Percentiles rank a stretch among this genome's conserved stretches.
These are phyloP conservation scores for Thalassiosira mediterranea DNA, from an alignment of 352 stramenopile genomes.

Conservation along the genomic window DNA sequence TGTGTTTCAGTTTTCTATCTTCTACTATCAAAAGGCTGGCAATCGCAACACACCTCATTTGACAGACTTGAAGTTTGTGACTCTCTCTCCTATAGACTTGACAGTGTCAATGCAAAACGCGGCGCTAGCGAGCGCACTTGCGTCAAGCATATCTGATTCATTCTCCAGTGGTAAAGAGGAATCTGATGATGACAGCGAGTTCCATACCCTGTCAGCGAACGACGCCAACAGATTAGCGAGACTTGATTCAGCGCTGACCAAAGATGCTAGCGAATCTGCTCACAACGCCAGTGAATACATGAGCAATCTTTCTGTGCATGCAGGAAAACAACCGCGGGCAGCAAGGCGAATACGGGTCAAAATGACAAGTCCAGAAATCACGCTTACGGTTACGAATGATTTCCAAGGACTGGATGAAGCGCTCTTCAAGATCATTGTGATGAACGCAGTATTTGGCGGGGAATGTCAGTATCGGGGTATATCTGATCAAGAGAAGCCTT, in stretches of 20 bases:
- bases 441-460: slow-evolving; percentile 68
- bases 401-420: slow-evolving; percentile 82
- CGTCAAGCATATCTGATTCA: slow-evolving; percentile 67
- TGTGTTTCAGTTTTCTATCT: slow-evolving; percentile 50
- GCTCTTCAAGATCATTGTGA: slow-evolving; percentile 74
- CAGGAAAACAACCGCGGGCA: slow-evolving; percentile 16
- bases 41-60: slow-evolving; percentile 47
- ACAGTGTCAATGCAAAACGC: slow-evolving; percentile 84
- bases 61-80: slow-evolving; percentile 69
- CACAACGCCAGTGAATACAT: slow-evolving; percentile 27
- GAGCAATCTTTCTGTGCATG: slow-evolving; percentile 47
- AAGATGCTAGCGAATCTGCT: slow-evolving; percentile 43
- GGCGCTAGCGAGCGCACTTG: slow-evolving; percentile 77
- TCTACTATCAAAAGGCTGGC: slow-evolving; percentile 56
- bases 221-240: slow-evolving; percentile 67
- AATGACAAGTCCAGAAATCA: slow-evolving; percentile 72
- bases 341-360: slow-evolving; percentile 60
- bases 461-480: slow-evolving; percentile 51
- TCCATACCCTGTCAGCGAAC: slow-evolving; percentile 60
- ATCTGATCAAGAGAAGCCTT: slow-evolving; percentile 43
- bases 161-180: slow-evolving; percentile 40
- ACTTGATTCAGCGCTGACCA: slow-evolving; percentile 67
- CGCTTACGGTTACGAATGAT: slow-evolving; percentile 81
- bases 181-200: slow-evolving; percentile 32
- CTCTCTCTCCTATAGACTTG: slow-evolving; percentile 69